A percentile compares a stretch with the other conserved stretches of the same genome.
Conservation (phyloP, 2,329 filamentous ascomycete species). For the Phialophora chinensis region DNA sequence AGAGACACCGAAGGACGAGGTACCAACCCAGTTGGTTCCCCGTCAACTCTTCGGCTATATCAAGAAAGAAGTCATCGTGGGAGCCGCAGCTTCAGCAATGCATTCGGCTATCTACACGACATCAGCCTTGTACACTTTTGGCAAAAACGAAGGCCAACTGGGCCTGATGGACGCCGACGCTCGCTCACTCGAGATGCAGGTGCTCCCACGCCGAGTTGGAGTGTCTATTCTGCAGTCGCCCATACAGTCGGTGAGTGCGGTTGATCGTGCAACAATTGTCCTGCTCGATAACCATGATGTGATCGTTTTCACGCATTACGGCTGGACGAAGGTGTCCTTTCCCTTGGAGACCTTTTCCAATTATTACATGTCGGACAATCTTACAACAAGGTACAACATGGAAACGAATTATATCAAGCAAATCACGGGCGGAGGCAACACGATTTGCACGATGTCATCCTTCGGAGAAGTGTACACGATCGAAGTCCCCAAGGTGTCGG, state of each 20-base stretch:
- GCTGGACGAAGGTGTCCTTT: conserved; percentile 89
- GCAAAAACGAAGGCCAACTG: conserved; percentile 92
- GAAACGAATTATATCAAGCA: conserved; percentile 72
- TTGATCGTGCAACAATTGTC: conserved; percentile 85
- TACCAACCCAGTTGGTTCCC: conserved; percentile 79
- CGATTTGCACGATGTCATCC: conserved; percentile 83
- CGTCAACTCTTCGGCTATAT: conserved; percentile 89
- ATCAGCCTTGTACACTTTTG: conserved; percentile 86
- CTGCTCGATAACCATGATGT: conserved; percentile 86
- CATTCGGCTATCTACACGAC: conserved; percentile 90
- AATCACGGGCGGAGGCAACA: conserved; percentile 85
- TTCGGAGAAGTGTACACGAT: conserved; percentile 89
- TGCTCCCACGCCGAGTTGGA: conserved; percentile 82
- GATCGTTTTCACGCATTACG: conserved; percentile 93
- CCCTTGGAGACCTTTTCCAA: conserved; percentile 76
- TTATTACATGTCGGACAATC: conserved; percentile 67
- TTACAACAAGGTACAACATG: conserved; percentile 69
- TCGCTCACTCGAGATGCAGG: conserved; percentile 83
- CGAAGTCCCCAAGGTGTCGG: conserved; percentile 71
- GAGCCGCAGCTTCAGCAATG: conserved; percentile 84
- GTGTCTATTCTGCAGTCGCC: conserved; percentile 76
- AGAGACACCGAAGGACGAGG: conserved; percentile 68
- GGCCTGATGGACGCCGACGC: conserved; percentile 95
- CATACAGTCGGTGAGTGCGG: conserved; percentile 82
- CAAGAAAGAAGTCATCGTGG: conserved; percentile 81